These are phyloP conservation scores for Silene noctiflora DNA, from an alignment of 179 eudicot genomes.

Conservation along the genomic window DNA sequence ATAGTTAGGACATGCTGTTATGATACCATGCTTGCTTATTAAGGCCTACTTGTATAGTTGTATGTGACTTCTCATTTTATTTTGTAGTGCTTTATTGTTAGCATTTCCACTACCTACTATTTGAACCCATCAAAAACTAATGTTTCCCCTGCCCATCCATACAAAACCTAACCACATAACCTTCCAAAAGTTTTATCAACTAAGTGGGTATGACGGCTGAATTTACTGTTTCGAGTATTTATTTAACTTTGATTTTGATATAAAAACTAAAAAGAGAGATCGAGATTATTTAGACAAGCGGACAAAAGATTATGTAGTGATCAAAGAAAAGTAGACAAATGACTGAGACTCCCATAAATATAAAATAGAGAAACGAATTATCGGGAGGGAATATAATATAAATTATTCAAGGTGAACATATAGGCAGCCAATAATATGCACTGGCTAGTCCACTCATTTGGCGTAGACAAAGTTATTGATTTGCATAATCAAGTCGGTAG, in stretches of 20 bases:
- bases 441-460: constrained; percentile 12
- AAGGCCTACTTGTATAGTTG: constrained; percentile 20
- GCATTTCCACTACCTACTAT: constrained; percentile 22
- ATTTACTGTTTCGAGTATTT: no score
- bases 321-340: no score
- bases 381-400: no score
- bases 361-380: no score
- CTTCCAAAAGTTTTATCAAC: not conserved
- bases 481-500: not conserved
- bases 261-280: no score
- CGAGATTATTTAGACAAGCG: no score
- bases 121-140: constrained; percentile 11
- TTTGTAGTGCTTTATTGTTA: constrained; percentile 26
- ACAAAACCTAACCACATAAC: no score
- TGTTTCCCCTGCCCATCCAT: constrained; percentile 12
- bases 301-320: no score
- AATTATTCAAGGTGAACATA: no score
- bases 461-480: constrained; percentile 1
- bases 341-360: no score
- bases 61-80: constrained; percentile 23
- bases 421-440: not conserved
- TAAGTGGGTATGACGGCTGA: not conserved
- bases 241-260: no score
- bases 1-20: constrained; percentile 6
- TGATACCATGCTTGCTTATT: constrained; percentile 20